phyloP scores from a whole-genome alignment of 495 filamentous ascomycete genomes.

The Diplogelasinospora grovesii region DNA sequence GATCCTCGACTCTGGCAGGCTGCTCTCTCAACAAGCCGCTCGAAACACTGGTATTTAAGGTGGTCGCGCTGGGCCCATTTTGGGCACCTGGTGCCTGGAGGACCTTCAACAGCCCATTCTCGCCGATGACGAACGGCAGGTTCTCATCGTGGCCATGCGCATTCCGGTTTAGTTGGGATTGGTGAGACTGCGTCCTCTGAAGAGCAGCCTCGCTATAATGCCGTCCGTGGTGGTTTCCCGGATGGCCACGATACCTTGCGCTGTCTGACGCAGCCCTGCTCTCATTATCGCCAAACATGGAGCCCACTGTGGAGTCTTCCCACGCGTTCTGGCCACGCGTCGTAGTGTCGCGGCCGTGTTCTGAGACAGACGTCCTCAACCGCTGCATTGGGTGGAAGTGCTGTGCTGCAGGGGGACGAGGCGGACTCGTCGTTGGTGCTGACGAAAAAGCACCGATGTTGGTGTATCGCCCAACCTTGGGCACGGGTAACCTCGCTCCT shows the following conservation, averaged over 20 bases:
- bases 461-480: constrained; percentile 12
- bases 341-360: constrained; percentile 14
- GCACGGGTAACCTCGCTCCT: constrained; percentile 14
- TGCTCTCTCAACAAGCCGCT: constrained; percentile 14
- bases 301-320: constrained; percentile 33
- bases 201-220: constrained; percentile 19
- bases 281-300: constrained; percentile 28
- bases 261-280: constrained; percentile 22
- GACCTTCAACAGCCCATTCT: constrained; percentile 27
- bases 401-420: constrained; percentile 10
- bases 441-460: constrained; percentile 8
- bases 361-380: constrained; percentile 22
- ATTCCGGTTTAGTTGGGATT: background rate
- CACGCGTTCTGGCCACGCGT: constrained; percentile 23
- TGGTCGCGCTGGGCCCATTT: constrained; percentile 4
- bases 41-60: constrained; percentile 5
- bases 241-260: constrained; percentile 19
- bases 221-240: constrained; percentile 19
- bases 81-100: constrained; percentile 11
- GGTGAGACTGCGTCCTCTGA: constrained; percentile 9
- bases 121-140: constrained; percentile 26
- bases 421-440: constrained; percentile 14
- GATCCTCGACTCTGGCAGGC: constrained; percentile 13
- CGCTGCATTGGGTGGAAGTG: constrained; percentile 26
- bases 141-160: constrained; percentile 18